Base-by-base conservation (phyloP, 75 land plant species). In the Ceratopteris richardii region DNA sequence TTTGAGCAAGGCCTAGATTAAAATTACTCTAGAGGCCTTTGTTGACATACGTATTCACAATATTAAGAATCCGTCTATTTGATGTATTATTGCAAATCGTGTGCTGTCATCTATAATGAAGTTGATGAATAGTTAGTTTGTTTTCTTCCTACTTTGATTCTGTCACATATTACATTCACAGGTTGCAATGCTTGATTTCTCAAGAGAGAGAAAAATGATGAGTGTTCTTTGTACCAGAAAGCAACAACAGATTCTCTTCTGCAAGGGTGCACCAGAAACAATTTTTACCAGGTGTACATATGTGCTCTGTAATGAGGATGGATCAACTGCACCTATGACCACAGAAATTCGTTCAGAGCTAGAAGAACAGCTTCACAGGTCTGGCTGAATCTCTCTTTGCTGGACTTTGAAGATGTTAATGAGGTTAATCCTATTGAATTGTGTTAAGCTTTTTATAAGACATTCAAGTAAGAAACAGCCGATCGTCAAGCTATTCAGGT, bases 181-280 rank as follows among this genome's bases (percentile, higher is more conserved):
- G 98, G 76, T 88, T 29, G 81, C 84, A 58, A 58, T 89, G 36
- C 44, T 89, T 75, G 98, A 94, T 24, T 94, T 94, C 74, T 79
- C 98, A 56, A 86, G 92, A 36, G 98, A 94, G 60, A 80, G 98
- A 31, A 94, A 94, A 44, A 94, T 94, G 96, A 94, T 94, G 98
- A 94, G 96, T 74, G 83, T 89, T 6, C 73, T 89, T 29, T 94
- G 98, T 61, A 76, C 80, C 61, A 67, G 82, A 14, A 85, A 89
- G 67, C 84, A 89, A 44, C 73, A 73, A 57, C 72, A 80, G 25
- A 70, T 89, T 43, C 66, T 94, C 74, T 94, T 89, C 55, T 83
- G 80, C 12, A 94, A 94, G 62, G 98, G 98, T 65, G 98, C 98
- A 47, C 98, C 98, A 14, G 98, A 94, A 70, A 80, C 83, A 66